Percentiles rank a stretch among this genome's conserved stretches.
phyloP scores from a whole-genome alignment of 208 protist genomes.

The Trypanosomatidae sp. region DNA sequence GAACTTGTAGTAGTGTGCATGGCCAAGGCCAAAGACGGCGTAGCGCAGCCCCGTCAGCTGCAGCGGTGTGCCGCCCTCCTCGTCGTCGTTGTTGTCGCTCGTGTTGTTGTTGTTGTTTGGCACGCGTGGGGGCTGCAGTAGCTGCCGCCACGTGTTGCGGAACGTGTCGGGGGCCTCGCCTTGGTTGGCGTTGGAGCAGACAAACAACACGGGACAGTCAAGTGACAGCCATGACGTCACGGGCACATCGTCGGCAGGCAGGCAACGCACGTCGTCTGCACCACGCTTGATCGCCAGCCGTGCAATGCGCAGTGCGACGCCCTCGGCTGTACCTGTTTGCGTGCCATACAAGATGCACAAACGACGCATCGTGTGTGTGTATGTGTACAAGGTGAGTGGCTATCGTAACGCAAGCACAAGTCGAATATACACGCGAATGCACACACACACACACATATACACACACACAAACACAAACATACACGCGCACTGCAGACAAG shows the following conservation, averaged over 20 bases:
- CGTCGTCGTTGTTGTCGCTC: too few relatives aligned
- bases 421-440: too few relatives aligned
- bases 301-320: constrained; percentile 31
- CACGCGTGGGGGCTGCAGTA: constrained; percentile 15
- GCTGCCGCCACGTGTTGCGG: constrained; percentile 39
- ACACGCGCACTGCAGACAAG: too few relatives aligned
- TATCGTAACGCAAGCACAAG: too few relatives aligned
- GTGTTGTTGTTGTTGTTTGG: too few relatives aligned
- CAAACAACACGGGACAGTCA: constrained; percentile 30
- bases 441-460: too few relatives aligned
- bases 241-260: constrained; percentile 48
- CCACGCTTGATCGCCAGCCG: constrained; percentile 42
- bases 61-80: constrained; percentile 4
- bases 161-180: constrained; percentile 68
- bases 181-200: constrained; percentile 76
- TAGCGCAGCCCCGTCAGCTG: constrained; percentile 46
- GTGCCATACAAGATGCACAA: constrained; percentile 73
- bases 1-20: constrained; percentile 83
- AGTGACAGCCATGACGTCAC: constrained; percentile 22
- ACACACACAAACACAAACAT: too few relatives aligned
- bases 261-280: constrained; percentile 17
- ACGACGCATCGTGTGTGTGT: too few relatives aligned
- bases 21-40: constrained; percentile 86
- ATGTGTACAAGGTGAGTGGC: too few relatives aligned
- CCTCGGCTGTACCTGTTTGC: constrained; percentile 67